A percentile compares a stretch with the other conserved stretches of the same genome.
Evolutionary conservation across 2,329 filamentous ascomycete genomes (phyloP).

Genomic region (Diplodia corticola): DNA sequence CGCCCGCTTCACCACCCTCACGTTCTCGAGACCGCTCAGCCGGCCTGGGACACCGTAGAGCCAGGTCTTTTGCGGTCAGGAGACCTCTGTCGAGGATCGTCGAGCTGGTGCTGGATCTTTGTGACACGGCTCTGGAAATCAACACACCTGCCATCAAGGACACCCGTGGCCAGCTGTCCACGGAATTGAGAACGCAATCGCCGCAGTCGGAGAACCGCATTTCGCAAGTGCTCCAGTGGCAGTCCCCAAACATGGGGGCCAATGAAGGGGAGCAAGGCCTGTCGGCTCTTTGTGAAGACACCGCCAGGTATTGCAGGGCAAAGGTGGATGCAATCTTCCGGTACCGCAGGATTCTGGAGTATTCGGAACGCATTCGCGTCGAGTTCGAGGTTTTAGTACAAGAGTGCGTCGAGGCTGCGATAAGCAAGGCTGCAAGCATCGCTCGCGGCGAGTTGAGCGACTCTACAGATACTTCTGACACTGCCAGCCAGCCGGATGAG

Average conservation of each 20-base stretch:
- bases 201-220: slow-evolving; percentile 95
- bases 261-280: slow-evolving; percentile 92
- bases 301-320: slow-evolving; percentile 75
- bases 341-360: slow-evolving; percentile 90
- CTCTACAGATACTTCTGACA: slow-evolving; percentile 51
- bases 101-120: slow-evolving; percentile 89
- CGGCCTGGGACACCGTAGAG: slow-evolving; percentile 76
- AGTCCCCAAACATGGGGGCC: slow-evolving; percentile 83
- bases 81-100: slow-evolving; percentile 90
- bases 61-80: slow-evolving; percentile 86
- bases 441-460: slow-evolving; percentile 83
- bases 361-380: slow-evolving; percentile 89
- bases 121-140: slow-evolving; percentile 93
- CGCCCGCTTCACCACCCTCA: slow-evolving; percentile 63
- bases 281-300: slow-evolving; percentile 84
- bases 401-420: slow-evolving; percentile 89
- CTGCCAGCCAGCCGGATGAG: slow-evolving; percentile 27
- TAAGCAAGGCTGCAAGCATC: slow-evolving; percentile 85
- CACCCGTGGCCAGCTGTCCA: slow-evolving; percentile 62
- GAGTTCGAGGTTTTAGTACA: slow-evolving; percentile 93
- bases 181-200: slow-evolving; percentile 88
- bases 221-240: slow-evolving; percentile 93
- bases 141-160: slow-evolving; percentile 94
- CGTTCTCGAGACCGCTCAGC: slow-evolving; percentile 69
- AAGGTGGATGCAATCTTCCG: slow-evolving; percentile 94